A percentile compares a stretch with the other conserved stretches of the same genome.
phyloP scores from a whole-genome alignment of 2,329 filamentous ascomycete genomes.

The Aspergillus costaricaensis region DNA sequence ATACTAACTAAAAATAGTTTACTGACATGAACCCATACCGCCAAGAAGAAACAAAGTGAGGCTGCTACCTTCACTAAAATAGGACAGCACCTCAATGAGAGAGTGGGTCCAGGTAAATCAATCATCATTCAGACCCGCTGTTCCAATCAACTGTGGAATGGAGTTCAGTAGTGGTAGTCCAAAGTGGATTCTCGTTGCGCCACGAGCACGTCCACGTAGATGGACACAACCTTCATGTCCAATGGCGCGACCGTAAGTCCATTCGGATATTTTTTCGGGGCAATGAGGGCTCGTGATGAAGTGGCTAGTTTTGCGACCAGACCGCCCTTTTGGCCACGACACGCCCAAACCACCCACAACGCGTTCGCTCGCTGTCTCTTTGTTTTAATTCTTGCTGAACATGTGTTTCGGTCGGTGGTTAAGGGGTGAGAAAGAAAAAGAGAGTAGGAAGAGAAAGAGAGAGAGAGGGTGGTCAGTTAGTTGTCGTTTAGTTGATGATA shows the following conservation, averaged over 20 bases:
- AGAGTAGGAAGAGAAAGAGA: no score
- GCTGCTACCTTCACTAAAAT: neutral
- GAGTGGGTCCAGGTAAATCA: neutral
- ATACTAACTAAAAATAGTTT: neutral
- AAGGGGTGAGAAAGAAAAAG: neutral
- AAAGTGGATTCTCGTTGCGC: neutral
- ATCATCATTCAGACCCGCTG: neutral
- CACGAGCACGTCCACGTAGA: neutral
- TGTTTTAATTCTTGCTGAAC: neutral
- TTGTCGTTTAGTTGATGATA: neutral
- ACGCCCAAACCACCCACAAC: neutral
- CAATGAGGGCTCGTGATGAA: slow-evolving; percentile 3
- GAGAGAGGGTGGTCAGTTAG: neutral
- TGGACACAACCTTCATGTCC: neutral
- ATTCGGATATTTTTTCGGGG: slow-evolving; percentile 1
- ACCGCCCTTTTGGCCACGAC: slow-evolving; percentile 8
- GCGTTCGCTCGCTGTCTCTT: neutral
- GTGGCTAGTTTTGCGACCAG: slow-evolving; percentile 11
- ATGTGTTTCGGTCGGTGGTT: neutral
- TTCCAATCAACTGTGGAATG: neutral
- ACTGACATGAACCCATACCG: neutral
- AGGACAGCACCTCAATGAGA: neutral
- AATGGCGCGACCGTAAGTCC: neutral
- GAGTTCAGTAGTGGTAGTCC: neutral
- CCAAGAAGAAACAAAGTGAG: neutral